A percentile compares a stretch with the other conserved stretches of the same genome.
Conservation (phyloP, 2,329 filamentous ascomycete species). For the Monilinia laxa region DNA sequence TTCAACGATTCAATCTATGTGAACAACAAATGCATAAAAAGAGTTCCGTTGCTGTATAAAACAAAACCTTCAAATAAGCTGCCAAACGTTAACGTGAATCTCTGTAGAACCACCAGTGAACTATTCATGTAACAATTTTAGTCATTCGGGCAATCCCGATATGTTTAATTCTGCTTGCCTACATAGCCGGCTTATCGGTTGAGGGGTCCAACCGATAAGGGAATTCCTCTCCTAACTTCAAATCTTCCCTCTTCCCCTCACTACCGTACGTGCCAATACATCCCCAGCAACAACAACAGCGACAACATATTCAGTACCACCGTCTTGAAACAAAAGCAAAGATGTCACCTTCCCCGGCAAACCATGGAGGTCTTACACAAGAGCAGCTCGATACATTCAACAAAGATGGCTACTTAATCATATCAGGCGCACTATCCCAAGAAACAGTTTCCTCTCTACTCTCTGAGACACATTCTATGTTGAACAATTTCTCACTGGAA, state of each 20-base stretch:
- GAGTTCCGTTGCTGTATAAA: no score
- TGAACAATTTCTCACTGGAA: conserved; percentile 72
- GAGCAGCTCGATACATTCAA: conserved; percentile 72
- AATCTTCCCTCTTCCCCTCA: conserved; percentile 1
- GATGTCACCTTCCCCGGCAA: not conserved
- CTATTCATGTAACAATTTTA: no score
- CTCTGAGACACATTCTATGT: conserved; percentile 69
- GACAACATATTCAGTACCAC: no score
- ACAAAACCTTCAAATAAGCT: no score
- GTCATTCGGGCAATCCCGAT: not conserved
- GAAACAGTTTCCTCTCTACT: conserved; percentile 68
- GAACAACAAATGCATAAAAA: no score
- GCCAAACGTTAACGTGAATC: no score
- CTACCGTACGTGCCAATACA: not conserved
- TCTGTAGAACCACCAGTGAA: no score
- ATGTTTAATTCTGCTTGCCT: not conserved
- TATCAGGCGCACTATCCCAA: conserved; percentile 71
- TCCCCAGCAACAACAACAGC: no score
- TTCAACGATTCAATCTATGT: no score
- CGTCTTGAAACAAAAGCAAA: not conserved
- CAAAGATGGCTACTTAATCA: conserved; percentile 84
- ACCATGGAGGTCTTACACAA: conserved; percentile 54
- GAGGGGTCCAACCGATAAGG: conserved; percentile 8
- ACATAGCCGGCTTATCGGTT: not conserved
- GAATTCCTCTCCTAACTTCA: conserved; percentile 3